A percentile compares a stretch with the other conserved stretches of the same genome.
Conservation (phyloP, 2,329 filamentous ascomycete species). For the Lachnellula occidentalis region DNA sequence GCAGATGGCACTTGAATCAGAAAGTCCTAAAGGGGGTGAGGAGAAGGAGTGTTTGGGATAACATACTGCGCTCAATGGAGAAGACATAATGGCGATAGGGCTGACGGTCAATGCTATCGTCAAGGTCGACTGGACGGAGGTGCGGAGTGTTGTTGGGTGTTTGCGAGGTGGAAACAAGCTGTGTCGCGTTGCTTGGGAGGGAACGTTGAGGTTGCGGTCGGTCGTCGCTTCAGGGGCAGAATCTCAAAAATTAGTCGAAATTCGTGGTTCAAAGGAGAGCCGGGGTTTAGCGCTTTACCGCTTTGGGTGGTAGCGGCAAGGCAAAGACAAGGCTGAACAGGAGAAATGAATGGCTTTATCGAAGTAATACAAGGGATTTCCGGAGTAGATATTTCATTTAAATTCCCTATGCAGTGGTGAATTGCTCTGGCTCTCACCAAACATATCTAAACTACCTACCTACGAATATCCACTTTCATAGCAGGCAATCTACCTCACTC, state of each 20-base stretch:
- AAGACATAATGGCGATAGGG: constrained; percentile 40
- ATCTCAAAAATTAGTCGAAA: constrained; percentile 20
- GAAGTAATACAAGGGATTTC: too few relatives aligned
- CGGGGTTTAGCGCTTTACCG: constrained; percentile 8
- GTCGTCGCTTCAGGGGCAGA: constrained; percentile 21
- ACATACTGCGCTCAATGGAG: constrained; percentile 48
- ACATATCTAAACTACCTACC: too few relatives aligned
- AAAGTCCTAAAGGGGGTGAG: constrained; percentile 27
- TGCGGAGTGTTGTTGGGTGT: constrained; percentile 9
- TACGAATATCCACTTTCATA: too few relatives aligned
- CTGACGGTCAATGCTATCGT: constrained; percentile 6
- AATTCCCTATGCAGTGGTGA: neutral
- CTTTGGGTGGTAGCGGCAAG: constrained; percentile 8
- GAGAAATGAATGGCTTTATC: neutral
- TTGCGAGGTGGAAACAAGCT: constrained; percentile 13
- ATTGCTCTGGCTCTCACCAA: too few relatives aligned
- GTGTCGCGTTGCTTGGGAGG: constrained; percentile 17
- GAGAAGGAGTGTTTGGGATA: constrained; percentile 12
- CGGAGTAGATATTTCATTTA: neutral
- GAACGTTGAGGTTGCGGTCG: constrained; percentile 24
- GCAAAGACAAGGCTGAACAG: neutral
- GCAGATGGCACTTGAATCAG: constrained; percentile 24
- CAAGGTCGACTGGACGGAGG: constrained; percentile 14
- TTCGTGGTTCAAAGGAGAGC: constrained; percentile 1
- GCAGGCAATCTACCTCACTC: too few relatives aligned